Base-by-base conservation (phyloP, 1,284 basidiomycete species). In the Leccinum fallax region DNA sequence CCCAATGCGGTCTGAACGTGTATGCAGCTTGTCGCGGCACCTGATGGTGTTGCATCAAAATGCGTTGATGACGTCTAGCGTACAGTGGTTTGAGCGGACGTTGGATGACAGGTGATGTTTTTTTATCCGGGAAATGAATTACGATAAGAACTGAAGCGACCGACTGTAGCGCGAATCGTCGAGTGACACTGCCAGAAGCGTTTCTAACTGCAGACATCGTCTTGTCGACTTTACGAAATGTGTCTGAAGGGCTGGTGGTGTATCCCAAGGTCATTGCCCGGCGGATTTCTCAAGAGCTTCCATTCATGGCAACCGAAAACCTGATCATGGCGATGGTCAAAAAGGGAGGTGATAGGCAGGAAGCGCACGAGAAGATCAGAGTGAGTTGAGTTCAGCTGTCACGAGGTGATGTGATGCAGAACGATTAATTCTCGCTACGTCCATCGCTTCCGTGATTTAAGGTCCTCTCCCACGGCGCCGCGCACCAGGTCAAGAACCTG, bases 311-410 rank as follows among this genome's bases (percentile, higher is more conserved):
- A 3, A 96, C 95, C 3, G 95, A 98, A 79, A 99, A 99, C 78
- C 86, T 99, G 77, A 99, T 99, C 81, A 99, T 99, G 97, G 95
- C 95, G 11, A 90, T 99, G 65, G 97, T 99, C 63, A 97, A 97
- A 78, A 83, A 82, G 59, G 96, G 96, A 48, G 97, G 96, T 1
- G 97, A 99, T 77, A 84, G 97, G 46, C 97, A 99, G 78, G 93
- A 94, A 76, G 95, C 95, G 43, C 97, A 99, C 77, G 97, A 98
- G 79, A 92, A 93, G 78, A 97, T 98, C 73, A 81, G 97, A 63
- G 96, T 98, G 57, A 74, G 73, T 61, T 19, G 52, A 61, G 32
- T 43, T 61, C 8, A 61, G 48, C 54, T 59, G 62, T 65, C 71
- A 66, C 15, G 53, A 36, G 55, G 10, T 71, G 68, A 64, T 62